phyloP scores from a whole-genome alignment of 2,329 filamentous ascomycete genomes.

The Aspergillus carbonarius region DNA sequence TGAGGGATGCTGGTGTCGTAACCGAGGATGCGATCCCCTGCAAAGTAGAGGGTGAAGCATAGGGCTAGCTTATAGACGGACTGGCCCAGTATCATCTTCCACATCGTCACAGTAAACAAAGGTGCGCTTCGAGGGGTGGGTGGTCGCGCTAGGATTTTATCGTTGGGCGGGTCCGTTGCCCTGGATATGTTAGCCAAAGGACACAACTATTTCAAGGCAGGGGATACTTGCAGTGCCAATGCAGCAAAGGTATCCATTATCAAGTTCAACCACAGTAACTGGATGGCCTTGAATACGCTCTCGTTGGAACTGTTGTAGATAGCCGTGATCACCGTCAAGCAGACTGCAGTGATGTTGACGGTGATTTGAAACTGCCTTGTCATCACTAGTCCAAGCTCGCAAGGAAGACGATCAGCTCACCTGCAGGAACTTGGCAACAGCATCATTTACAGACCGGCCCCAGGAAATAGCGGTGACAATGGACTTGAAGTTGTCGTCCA shows the following conservation, averaged over 20 bases:
- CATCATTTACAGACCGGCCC: conserved; percentile 65
- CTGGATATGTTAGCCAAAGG: conserved; percentile 12
- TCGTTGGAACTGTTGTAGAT: conserved; percentile 64
- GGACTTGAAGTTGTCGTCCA: conserved; percentile 62
- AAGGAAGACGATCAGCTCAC: neutral
- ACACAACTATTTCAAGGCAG: conserved; percentile 2
- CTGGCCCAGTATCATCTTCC: conserved; percentile 97
- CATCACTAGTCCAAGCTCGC: neutral
- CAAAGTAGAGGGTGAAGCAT: conserved; percentile 79
- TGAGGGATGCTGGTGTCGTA: conserved; percentile 43
- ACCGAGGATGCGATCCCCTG: conserved; percentile 50
- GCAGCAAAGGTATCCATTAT: conserved; percentile 94
- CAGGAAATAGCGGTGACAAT: conserved; percentile 65
- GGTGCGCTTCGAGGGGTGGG: conserved; percentile 65
- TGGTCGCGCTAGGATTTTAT: conserved; percentile 72
- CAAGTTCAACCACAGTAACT: conserved; percentile 88
- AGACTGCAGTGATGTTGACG: conserved; percentile 85
- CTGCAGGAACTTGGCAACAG: conserved; percentile 64
- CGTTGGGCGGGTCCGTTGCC: conserved; percentile 79
- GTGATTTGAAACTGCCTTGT: conserved; percentile 52
- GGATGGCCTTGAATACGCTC: conserved; percentile 76
- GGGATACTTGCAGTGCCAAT: conserved; percentile 57
- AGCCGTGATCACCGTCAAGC: conserved; percentile 80
- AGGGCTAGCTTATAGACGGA: conserved; percentile 77
- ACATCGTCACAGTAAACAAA: conserved; percentile 84